Evolutionary conservation across 495 filamentous ascomycete species (phyloP), one percentile per base, ranked within the genome.

Genomic region (Usnea hakonensis): DNA sequence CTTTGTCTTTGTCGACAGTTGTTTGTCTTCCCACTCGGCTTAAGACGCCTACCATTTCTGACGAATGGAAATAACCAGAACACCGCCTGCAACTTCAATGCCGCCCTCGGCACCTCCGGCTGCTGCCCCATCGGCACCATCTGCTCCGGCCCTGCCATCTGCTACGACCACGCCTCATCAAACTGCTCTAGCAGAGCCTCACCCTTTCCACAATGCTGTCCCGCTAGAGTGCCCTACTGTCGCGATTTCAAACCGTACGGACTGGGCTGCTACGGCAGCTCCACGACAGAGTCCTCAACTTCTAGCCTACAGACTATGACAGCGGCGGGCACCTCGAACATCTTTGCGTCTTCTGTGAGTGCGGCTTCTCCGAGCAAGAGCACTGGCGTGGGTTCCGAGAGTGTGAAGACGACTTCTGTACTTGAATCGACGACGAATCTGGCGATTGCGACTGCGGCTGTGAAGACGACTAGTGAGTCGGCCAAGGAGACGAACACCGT

Each of bases 121-220:
- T 69, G 67, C 43, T 69, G 67, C 40, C 67, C 63, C 14, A 16
- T 23, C 9, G 58, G 55, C 38, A 23, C 58, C 26, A 37, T 50
- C 37, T 68, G 66, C 58, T 17, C 21, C 33, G 21, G 13, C 4
- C 37, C 52, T 4, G 50, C 60, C 13, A 61, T 21, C 33, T 69
- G 67, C 58, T 44, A 55, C 56, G 62, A 69, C 26, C 30, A 60
- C 44, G 33, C 55, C 33, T 64, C 67, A 1, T 35, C 57, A 14
- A 61, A 65, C 23, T 67, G 67, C 65, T 60, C 23, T 5, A 30
- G 30, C 14, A 23, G 3, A 9, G n/a, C 36, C 5, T 19, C 40
- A 16, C 56, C 65, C 2, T n/a, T 13, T 6, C 44, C 21, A 3
- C 26, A 61, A 53, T 69, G 67, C 44, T 69, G 65, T 44, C 62